A percentile compares a stretch with the other conserved stretches of the same genome.
These are phyloP conservation scores for Umbelopsis ramanniana DNA, from an alignment of 192 early-diverging fungal species.

Conservation along the genomic window DNA sequence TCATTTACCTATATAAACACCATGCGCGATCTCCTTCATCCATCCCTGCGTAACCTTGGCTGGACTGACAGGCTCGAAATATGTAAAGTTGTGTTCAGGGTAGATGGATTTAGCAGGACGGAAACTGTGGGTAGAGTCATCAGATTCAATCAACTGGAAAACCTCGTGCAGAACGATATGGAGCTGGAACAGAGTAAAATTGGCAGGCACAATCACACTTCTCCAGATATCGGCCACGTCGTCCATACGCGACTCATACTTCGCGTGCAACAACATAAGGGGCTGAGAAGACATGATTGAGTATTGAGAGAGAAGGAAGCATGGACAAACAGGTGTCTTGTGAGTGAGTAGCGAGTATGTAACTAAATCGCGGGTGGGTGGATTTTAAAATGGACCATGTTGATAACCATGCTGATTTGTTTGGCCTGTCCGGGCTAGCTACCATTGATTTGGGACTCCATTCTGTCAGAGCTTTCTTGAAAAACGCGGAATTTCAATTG, in stretches of 20 bases:
- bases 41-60: neutral
- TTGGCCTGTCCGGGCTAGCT: too few species aligned
- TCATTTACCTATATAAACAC: neutral
- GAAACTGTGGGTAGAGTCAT: neutral
- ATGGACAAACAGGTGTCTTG: neutral
- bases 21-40: slow-evolving; percentile 6
- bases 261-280: slow-evolving; percentile 11
- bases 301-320: neutral
- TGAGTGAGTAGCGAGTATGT: neutral
- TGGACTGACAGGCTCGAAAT: neutral
- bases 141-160: neutral
- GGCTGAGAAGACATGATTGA: neutral
- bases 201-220: slow-evolving; percentile 20
- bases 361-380: neutral
- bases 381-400: neutral
- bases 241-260: neutral
- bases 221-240: neutral
- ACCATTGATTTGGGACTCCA: too few species aligned
- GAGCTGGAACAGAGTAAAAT: slow-evolving; percentile 1
- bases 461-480: too few species aligned
- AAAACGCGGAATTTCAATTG: too few species aligned
- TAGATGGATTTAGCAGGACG: slow-evolving; percentile 7
- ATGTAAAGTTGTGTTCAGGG: neutral
- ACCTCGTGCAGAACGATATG: neutral
- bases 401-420: too few species aligned